Evolutionary conservation across 1,139 yeast genomes (phyloP).

Genomic region (Diutina neorugosa): DNA sequence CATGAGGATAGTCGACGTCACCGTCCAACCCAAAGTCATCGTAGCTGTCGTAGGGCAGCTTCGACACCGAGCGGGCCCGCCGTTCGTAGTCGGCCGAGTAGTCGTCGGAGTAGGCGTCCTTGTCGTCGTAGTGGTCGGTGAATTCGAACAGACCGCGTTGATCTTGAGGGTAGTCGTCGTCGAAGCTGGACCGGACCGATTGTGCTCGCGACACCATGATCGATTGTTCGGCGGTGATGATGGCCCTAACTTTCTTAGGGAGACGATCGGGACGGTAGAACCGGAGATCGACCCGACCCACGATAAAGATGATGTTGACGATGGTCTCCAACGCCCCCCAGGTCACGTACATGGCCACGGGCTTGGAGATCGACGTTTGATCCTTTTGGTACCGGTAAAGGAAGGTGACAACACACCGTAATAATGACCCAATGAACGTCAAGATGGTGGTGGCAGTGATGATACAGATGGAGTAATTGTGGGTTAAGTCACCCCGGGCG

Average conservation of each 20-base stretch:
- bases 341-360: background rate
- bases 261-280: slow-evolving; percentile 4
- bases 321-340: slow-evolving; percentile 3
- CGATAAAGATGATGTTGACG: background rate
- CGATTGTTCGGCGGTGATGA: slow-evolving; percentile 31
- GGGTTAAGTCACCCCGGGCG: background rate
- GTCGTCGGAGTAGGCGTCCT: background rate
- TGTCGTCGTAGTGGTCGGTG: background rate
- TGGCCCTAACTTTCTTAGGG: slow-evolving; percentile 8
- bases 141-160: background rate
- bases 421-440: background rate
- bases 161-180: background rate
- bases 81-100: background rate
- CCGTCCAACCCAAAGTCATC: background rate
- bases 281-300: slow-evolving; percentile 3
- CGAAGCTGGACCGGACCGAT: background rate
- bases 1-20: background rate
- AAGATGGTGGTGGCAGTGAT: background rate
- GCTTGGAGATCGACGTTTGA: background rate
- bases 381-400: background rate
- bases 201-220: background rate
- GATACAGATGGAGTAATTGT: background rate
- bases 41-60: background rate
- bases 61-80: background rate
- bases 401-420: background rate